A percentile compares a stretch with the other conserved stretches of the same genome.
Evolutionary conservation across 352 stramenopile genomes (phyloP).

Genomic region (Pythium scleroteichum): DNA sequence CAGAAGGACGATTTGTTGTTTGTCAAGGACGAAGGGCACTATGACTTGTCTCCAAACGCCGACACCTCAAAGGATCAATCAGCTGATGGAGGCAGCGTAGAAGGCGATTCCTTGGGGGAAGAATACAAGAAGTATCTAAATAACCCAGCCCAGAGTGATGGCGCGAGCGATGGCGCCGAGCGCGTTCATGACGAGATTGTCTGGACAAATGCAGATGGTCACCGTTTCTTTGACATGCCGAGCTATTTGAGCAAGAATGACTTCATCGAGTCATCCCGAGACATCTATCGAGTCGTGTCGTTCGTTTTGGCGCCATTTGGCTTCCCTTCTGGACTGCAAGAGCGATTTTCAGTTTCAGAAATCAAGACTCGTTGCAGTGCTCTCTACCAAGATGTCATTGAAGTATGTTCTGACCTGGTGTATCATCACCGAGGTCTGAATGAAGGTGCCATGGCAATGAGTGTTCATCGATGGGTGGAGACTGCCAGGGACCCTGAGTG

Average conservation of each 20-base stretch:
- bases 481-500: conserved; percentile 69
- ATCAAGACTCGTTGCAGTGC: conserved; percentile 72
- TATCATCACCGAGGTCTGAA: conserved; percentile 70
- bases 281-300: conserved; percentile 77
- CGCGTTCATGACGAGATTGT: conserved; percentile 43
- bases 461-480: conserved; percentile 86
- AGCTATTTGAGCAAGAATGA: conserved; percentile 58
- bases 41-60: conserved; percentile 55
- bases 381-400: conserved; percentile 84
- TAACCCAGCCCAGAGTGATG: conserved; percentile 24
- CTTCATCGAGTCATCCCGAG: conserved; percentile 65
- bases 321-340: conserved; percentile 57
- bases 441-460: conserved; percentile 87
- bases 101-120: conserved; percentile 31
- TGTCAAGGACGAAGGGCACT: conserved; percentile 41
- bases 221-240: conserved; percentile 84
- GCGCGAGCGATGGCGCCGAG: conserved; percentile 13
- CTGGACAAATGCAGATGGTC: conserved; percentile 45
- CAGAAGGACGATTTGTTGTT: conserved; percentile 43
- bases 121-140: conserved; percentile 50
- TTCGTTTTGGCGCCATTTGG: conserved; percentile 83
- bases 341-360: conserved; percentile 64
- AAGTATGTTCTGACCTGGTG: conserved; percentile 86
- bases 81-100: background rate
- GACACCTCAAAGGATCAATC: background rate